Conservation (phyloP, 2,329 filamentous ascomycete species). For the Xylariaceae sp. region DNA sequence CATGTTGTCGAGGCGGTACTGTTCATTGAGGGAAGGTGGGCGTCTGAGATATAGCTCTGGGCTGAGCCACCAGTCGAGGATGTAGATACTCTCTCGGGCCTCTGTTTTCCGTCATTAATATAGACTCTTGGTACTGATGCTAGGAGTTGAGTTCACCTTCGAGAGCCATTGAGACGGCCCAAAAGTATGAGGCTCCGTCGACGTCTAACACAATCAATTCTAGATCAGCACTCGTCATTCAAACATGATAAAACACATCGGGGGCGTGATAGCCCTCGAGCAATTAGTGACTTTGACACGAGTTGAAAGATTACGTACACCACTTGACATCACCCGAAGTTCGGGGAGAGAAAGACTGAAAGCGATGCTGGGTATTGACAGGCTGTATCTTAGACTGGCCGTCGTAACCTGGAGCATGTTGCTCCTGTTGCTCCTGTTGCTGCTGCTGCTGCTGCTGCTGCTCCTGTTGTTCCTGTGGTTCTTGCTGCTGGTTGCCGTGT, state of each 20-base stretch:
- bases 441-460: slow-evolving; percentile 18
- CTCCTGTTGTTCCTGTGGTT: background rate
- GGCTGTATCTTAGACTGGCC: slow-evolving; percentile 27
- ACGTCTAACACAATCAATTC: slow-evolving; percentile 42
- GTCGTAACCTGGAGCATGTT: slow-evolving; percentile 2
- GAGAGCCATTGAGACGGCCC: slow-evolving; percentile 73
- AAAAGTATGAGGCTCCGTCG: slow-evolving; percentile 79
- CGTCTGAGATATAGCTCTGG: slow-evolving; percentile 83
- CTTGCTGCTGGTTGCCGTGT: slow-evolving; percentile 4
- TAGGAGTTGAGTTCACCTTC: slow-evolving; percentile 45
- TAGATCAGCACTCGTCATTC: background rate
- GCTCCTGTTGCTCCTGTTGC: background rate
- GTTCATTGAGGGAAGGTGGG: slow-evolving; percentile 73
- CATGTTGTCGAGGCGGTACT: slow-evolving; percentile 79
- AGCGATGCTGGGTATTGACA: slow-evolving; percentile 45
- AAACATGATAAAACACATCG: background rate
- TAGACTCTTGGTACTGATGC: background rate
- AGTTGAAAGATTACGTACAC: slow-evolving; percentile 38
- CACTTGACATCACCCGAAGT: slow-evolving; percentile 74
- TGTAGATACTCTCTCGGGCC: slow-evolving; percentile 73
- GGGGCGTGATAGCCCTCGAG: background rate
- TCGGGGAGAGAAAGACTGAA: slow-evolving; percentile 65
- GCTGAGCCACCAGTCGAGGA: slow-evolving; percentile 85
- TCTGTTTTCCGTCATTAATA: slow-evolving; percentile 35
- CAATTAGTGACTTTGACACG: background rate